These are phyloP conservation scores for Pharus latifolius DNA, from an alignment of 176 grass and related monocot species.

Conservation along the genomic window DNA sequence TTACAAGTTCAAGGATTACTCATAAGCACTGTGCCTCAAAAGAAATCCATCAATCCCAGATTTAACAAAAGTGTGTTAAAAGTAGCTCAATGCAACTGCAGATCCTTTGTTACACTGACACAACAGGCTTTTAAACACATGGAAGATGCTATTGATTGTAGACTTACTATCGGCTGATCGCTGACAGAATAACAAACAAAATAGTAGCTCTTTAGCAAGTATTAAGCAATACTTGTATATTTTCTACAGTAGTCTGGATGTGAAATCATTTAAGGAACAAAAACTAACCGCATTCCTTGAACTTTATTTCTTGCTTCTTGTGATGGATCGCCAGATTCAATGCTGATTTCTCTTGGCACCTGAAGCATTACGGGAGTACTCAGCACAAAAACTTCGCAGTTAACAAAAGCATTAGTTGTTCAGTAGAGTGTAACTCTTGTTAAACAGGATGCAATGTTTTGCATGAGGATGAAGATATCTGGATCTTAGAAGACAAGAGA, in stretches of 20 bases:
- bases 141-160: not conserved
- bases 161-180: not conserved
- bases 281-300: conserved; percentile 15
- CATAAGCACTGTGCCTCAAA: too few species aligned
- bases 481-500: conserved; percentile 1
- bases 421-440: not conserved
- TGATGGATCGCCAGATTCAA: conserved; percentile 50
- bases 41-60: too few species aligned
- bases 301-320: conserved; percentile 22
- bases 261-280: not conserved
- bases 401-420: not conserved
- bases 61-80: too few species aligned
- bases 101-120: not conserved
- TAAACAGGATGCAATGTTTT: not conserved
- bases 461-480: not conserved
- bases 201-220: not conserved
- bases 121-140: not conserved
- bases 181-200: not conserved
- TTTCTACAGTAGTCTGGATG: not conserved
- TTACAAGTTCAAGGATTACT: too few species aligned
- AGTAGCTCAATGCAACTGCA: too few species aligned
- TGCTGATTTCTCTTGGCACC: conserved; percentile 52
- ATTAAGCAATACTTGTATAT: not conserved
- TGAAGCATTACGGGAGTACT: conserved; percentile 21
- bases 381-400: not conserved